These are phyloP conservation scores for Xylariaceae sp. DNA, from an alignment of 2,329 filamentous ascomycete species.

Conservation along the genomic window DNA sequence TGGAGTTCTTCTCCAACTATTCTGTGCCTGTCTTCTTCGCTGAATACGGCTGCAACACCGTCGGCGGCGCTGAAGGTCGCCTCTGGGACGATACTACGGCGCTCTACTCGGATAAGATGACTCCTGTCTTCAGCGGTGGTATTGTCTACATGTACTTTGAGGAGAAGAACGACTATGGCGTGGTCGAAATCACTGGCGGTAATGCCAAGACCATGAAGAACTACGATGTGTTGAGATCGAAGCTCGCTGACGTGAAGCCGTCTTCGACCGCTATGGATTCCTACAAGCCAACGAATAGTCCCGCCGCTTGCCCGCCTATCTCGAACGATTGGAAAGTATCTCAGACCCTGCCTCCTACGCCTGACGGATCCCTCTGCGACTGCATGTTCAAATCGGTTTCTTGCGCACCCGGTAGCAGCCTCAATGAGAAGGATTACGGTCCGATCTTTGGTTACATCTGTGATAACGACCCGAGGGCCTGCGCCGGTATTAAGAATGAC, in stretches of 20 bases:
- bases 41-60: constrained; percentile 73
- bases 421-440: constrained; percentile 51
- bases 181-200: constrained; percentile 52
- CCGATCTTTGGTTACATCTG: constrained; percentile 39
- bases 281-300: constrained; percentile 63
- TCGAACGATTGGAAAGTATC: constrained; percentile 56
- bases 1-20: constrained; percentile 67
- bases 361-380: constrained; percentile 62
- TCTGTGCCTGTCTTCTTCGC: constrained; percentile 77
- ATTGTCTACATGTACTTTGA: constrained; percentile 85
- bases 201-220: constrained; percentile 56
- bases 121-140: constrained; percentile 68
- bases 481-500: constrained; percentile 54
- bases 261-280: constrained; percentile 53
- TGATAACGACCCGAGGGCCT: constrained; percentile 46
- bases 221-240: constrained; percentile 58
- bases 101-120: constrained; percentile 67
- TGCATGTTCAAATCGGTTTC: constrained; percentile 67
- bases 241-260: constrained; percentile 58
- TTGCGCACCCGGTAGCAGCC: constrained; percentile 54
- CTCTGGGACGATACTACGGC: constrained; percentile 65
- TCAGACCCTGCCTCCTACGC: constrained; percentile 63
- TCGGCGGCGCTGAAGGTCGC: constrained; percentile 50
- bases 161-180: constrained; percentile 68
- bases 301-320: constrained; percentile 58